phyloP scores from a whole-genome alignment of 2,329 filamentous ascomycete species.

The Penicillium digitatum region DNA sequence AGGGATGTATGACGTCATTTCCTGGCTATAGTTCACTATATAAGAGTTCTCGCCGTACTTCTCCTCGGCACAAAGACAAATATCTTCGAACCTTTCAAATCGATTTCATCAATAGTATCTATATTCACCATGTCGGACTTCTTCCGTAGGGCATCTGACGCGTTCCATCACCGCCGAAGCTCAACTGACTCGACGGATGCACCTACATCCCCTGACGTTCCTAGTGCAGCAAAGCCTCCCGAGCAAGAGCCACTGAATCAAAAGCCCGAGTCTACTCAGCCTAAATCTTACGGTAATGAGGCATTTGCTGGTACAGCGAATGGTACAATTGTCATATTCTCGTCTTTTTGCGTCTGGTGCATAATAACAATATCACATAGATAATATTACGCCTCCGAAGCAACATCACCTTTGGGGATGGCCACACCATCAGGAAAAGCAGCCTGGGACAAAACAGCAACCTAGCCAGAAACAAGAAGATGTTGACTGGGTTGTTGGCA shows the following conservation, averaged over 20 bases:
- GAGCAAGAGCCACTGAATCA: constrained; percentile 1
- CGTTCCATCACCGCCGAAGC: constrained; percentile 11
- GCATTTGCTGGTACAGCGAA: not conserved
- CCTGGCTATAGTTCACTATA: not conserved
- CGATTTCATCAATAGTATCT: not conserved
- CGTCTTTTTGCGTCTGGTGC: not conserved
- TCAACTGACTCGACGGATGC: constrained; percentile 6
- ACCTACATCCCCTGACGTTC: not conserved
- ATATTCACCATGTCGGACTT: constrained; percentile 12
- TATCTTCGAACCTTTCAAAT: not conserved
- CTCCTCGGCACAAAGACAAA: too few species aligned
- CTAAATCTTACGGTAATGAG: constrained; percentile 6
- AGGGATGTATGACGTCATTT: not conserved
- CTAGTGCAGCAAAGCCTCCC: constrained; percentile 3
- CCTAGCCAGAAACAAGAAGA: not conserved
- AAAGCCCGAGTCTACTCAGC: not conserved
- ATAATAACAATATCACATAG: constrained; percentile 2
- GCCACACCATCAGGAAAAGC: not conserved
- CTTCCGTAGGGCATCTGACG: constrained; percentile 16
- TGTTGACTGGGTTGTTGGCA: constrained; percentile 10
- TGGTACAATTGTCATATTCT: not conserved
- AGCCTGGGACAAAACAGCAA: constrained; percentile 4
- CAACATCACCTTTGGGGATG: constrained; percentile 8
- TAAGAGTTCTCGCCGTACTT: not conserved
- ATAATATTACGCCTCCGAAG: constrained; percentile 2